These are phyloP conservation scores for Pseudohalonectria lignicola DNA, from an alignment of 2,329 filamentous ascomycete genomes.

Conservation along the genomic window DNA sequence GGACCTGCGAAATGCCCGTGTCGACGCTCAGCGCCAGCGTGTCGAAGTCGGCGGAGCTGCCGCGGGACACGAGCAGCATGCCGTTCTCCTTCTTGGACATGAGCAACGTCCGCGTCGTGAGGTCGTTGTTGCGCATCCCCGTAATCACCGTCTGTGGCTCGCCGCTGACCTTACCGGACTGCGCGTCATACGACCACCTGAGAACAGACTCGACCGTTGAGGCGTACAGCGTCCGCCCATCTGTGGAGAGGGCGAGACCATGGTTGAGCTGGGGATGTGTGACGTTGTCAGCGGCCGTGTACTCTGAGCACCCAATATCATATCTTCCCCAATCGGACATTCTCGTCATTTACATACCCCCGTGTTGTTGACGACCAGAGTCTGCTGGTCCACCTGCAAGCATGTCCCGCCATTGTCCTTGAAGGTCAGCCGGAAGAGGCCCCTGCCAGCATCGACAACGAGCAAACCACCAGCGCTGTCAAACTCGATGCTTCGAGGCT, in stretches of 20 bases:
- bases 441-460: constrained; percentile 30
- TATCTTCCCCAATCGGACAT: too few species aligned
- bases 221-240: constrained; percentile 35
- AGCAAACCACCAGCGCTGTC: constrained; percentile 31
- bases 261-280: constrained; percentile 30
- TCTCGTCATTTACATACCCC: constrained; percentile 24
- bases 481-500: constrained; percentile 32
- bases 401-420: constrained; percentile 30
- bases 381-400: constrained; percentile 22
- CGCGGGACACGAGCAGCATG: constrained; percentile 45
- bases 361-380: constrained; percentile 21
- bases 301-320: too few species aligned
- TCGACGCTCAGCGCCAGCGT: constrained; percentile 27
- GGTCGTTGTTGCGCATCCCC: constrained; percentile 34
- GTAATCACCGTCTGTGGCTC: constrained; percentile 36
- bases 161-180: constrained; percentile 27
- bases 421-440: constrained; percentile 28
- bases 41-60: constrained; percentile 41
- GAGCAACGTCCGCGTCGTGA: constrained; percentile 52
- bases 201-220: constrained; percentile 44
- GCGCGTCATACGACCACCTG: constrained; percentile 48
- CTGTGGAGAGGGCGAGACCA: constrained; percentile 31
- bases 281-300: neutral
- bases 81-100: constrained; percentile 38
- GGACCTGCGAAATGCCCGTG: constrained; percentile 50